These are phyloP conservation scores for Pestalotiopsis sp. DNA, from an alignment of 2,329 filamentous ascomycete species.

Conservation along the genomic window DNA sequence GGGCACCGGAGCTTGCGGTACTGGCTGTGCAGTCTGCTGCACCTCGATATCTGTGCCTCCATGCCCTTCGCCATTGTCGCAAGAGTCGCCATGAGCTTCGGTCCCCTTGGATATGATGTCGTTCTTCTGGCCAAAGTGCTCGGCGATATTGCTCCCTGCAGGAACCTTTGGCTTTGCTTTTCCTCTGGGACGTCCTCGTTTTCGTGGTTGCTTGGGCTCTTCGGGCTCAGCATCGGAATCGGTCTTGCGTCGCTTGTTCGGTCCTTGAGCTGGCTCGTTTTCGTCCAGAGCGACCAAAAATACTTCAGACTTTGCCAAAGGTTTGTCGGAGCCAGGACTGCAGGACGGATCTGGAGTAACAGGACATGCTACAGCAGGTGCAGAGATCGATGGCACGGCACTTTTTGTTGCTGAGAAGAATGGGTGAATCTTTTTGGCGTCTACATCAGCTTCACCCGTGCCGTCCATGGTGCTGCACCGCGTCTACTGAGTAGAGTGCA, in stretches of 20 bases:
- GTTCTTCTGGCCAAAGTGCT: slow-evolving; percentile 17
- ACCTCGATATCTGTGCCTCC: background rate
- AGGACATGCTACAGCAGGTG: slow-evolving; percentile 18
- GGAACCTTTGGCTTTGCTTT: slow-evolving; percentile 18
- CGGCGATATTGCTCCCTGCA: slow-evolving; percentile 16
- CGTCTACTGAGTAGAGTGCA: background rate
- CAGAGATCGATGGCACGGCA: slow-evolving; percentile 14
- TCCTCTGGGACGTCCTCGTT: slow-evolving; percentile 9
- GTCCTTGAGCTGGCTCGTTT: slow-evolving; percentile 25
- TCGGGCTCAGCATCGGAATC: slow-evolving; percentile 24
- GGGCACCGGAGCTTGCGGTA: background rate
- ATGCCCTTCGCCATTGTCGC: slow-evolving; percentile 4
- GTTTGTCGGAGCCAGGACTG: slow-evolving; percentile 26
- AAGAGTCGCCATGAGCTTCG: slow-evolving; percentile 4
- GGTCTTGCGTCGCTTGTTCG: slow-evolving; percentile 46
- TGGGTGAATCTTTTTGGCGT: slow-evolving; percentile 51
- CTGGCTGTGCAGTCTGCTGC: background rate
- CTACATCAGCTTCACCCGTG: slow-evolving; percentile 27
- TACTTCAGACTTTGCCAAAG: slow-evolving; percentile 10
- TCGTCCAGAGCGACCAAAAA: slow-evolving; percentile 25
- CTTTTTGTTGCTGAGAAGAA: slow-evolving; percentile 45
- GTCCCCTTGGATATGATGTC: background rate
- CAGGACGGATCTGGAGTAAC: slow-evolving; percentile 32
- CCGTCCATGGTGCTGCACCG: slow-evolving; percentile 44
- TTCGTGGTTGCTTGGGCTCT: slow-evolving; percentile 15